Evolutionary conservation across 805 yeast genomes (phyloP).

Genomic region (Grigorovia yakushimaensis): DNA sequence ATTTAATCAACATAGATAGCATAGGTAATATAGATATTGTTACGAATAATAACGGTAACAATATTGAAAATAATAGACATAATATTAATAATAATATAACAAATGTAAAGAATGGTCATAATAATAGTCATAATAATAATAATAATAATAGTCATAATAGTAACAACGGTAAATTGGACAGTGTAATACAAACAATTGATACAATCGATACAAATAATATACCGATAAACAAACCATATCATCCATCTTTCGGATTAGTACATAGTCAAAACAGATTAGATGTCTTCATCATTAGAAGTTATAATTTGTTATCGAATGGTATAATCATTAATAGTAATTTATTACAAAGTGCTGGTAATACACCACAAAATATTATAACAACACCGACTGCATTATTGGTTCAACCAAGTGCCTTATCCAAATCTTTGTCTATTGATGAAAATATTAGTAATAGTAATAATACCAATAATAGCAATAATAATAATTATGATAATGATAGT

Average conservation of each 20-base stretch:
- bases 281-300: conserved; percentile 21
- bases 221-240: conserved; percentile 14
- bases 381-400: conserved; percentile 13
- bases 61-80: neutral
- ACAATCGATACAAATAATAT: neutral
- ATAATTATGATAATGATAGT: neutral
- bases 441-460: neutral
- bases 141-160: neutral
- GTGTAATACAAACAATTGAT: neutral
- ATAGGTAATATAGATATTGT: neutral
- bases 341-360: conserved; percentile 12
- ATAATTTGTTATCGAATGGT: conserved; percentile 14
- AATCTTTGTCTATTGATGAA: conserved; percentile 1
- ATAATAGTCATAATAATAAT: neutral
- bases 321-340: conserved; percentile 13
- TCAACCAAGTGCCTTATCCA: conserved; percentile 3
- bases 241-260: conserved; percentile 5
- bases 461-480: conserved; percentile 2
- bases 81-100: neutral
- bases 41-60: neutral
- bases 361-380: conserved; percentile 19
- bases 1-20: too few species aligned
- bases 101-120: neutral
- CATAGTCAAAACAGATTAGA: conserved; percentile 22
- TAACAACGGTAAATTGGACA: neutral